Percentiles rank a stretch among this genome's conserved stretches.
Conservation (phyloP, 805 yeast genomes). For the Starmerella khaoyaiensis region DNA sequence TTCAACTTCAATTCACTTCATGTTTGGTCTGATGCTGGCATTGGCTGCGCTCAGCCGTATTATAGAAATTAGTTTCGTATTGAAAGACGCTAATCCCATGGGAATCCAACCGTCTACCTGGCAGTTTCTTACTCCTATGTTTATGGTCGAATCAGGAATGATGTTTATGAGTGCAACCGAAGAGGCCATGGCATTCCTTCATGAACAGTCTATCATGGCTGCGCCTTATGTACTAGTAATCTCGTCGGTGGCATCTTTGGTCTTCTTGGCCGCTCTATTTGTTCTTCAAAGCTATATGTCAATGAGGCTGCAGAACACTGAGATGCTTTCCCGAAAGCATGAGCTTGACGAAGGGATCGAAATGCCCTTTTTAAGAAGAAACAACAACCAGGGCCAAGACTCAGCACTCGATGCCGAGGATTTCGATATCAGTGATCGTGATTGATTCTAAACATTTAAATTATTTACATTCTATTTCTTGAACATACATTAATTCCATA, state of each 20-base stretch:
- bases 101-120: slow-evolving; percentile 48
- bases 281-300: slow-evolving; percentile 46
- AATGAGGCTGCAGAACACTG: slow-evolving; percentile 22
- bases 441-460: too few relatives aligned
- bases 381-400: slow-evolving; percentile 2
- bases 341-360: slow-evolving; percentile 22
- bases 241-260: slow-evolving; percentile 58
- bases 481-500: too few relatives aligned
- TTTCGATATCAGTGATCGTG: slow-evolving; percentile 23
- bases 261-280: slow-evolving; percentile 53
- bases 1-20: slow-evolving; percentile 74
- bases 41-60: slow-evolving; percentile 64
- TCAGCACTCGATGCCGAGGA: slow-evolving; percentile 16
- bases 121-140: slow-evolving; percentile 78
- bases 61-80: slow-evolving; percentile 65
- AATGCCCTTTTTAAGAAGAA: slow-evolving; percentile 22
- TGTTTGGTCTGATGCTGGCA: slow-evolving; percentile 75
- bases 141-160: slow-evolving; percentile 64
- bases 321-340: slow-evolving; percentile 6
- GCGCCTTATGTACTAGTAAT: slow-evolving; percentile 66
- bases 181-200: slow-evolving; percentile 63
- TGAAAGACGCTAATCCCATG: slow-evolving; percentile 37
- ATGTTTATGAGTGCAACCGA: slow-evolving; percentile 88
- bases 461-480: too few relatives aligned
- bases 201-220: slow-evolving; percentile 69